Evolutionary conservation across 306 rosid species (phyloP).

Genomic region (Herpetospermum pedunculosum): DNA sequence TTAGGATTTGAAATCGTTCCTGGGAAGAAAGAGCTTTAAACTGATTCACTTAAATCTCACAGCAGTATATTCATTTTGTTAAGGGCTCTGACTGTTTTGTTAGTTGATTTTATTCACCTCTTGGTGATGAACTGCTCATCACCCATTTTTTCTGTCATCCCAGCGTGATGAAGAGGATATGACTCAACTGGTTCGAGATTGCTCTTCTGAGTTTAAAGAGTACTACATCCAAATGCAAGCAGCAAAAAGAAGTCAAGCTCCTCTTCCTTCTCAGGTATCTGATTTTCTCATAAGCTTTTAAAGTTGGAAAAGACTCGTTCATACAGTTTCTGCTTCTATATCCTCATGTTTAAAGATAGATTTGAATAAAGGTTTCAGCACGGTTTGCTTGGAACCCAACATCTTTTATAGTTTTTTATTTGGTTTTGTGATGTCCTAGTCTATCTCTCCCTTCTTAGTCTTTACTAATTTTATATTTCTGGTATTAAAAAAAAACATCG

Average conservation of each 20-base stretch:
- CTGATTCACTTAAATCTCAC: background rate
- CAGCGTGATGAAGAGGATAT: conserved; percentile 94
- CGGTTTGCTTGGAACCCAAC: background rate
- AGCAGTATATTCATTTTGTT: background rate
- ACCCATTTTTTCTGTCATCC: background rate
- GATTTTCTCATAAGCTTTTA: background rate
- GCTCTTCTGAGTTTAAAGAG: conserved; percentile 76
- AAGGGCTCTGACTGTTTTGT: background rate
- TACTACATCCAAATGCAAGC: conserved; percentile 98
- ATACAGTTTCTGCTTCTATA: background rate
- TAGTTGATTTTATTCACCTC: background rate
- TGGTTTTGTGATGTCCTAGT: background rate
- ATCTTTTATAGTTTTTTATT: background rate
- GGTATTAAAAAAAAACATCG: background rate
- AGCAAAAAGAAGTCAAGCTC: conserved; percentile 86
- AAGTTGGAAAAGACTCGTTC: background rate
- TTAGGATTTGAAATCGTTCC: background rate
- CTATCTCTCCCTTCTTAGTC: background rate
- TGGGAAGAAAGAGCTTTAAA: background rate
- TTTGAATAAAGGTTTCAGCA: background rate
- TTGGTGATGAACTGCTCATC: background rate
- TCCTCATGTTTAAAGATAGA: background rate
- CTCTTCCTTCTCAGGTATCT: conserved; percentile 82
- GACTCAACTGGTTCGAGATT: conserved; percentile 63
- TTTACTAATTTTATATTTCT: background rate